These are phyloP conservation scores for Botrytis fabae DNA, from an alignment of 2,329 filamentous ascomycete species.

Conservation along the genomic window DNA sequence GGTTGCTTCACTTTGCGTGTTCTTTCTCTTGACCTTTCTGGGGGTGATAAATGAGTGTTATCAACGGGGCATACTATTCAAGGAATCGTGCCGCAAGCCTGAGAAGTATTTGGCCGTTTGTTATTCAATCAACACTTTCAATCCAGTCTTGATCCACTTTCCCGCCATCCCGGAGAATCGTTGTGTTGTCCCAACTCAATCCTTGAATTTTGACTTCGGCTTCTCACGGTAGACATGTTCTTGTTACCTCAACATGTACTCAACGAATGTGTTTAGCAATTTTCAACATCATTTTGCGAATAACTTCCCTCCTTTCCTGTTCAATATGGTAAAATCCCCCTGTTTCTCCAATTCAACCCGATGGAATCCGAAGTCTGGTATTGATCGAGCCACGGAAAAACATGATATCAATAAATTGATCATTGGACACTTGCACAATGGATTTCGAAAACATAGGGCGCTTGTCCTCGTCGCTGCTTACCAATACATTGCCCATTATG, in stretches of 20 bases:
- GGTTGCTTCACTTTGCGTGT: background rate
- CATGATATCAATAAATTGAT: background rate
- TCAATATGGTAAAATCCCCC: background rate
- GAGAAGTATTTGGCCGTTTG: background rate
- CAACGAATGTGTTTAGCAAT: background rate
- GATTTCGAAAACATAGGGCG: background rate
- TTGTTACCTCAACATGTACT: background rate
- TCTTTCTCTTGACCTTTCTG: background rate
- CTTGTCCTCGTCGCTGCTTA: background rate
- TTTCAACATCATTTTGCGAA: background rate
- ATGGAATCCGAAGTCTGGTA: background rate
- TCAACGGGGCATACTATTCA: no score
- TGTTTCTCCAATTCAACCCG: background rate
- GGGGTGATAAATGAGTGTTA: background rate
- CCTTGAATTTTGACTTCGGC: background rate
- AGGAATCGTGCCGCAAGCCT: no score
- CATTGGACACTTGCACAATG: slow-evolving; percentile 5
- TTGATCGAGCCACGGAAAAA: background rate
- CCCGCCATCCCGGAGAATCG: background rate
- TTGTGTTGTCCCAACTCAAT: background rate
- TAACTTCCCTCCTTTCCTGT: background rate
- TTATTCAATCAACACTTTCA: background rate
- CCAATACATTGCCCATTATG: background rate
- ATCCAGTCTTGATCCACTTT: background rate
- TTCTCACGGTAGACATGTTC: background rate